These are phyloP conservation scores for Galeopsis tetrahit DNA, from an alignment of 257 asterid species.

Conservation along the genomic window DNA sequence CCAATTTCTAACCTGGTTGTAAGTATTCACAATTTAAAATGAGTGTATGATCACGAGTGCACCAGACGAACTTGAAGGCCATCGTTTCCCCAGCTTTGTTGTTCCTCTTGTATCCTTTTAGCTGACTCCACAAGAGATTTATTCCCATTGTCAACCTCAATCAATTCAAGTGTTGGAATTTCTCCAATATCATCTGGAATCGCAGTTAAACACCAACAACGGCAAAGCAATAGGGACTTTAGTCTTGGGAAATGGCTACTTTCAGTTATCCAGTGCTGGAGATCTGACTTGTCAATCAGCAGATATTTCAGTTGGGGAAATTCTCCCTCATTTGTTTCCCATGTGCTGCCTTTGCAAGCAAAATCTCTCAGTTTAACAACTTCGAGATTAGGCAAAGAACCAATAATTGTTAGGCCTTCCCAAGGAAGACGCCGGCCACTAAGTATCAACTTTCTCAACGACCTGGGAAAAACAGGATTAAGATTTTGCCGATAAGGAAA, in stretches of 20 bases:
- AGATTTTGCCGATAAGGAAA: not conserved
- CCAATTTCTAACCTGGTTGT: too few relatives aligned
- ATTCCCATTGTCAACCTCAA: not conserved
- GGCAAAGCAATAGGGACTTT: not conserved
- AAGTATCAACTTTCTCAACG: slow-evolving; percentile 12
- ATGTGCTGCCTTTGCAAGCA: not conserved
- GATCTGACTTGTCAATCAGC: slow-evolving; percentile 7
- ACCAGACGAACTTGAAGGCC: not conserved
- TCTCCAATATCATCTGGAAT: not conserved
- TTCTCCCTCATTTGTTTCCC: slow-evolving; percentile 31
- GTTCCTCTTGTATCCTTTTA: slow-evolving; percentile 1
- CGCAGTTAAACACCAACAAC: not conserved
- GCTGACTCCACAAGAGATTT: not conserved
- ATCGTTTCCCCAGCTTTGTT: not conserved
- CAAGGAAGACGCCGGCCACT: slow-evolving; percentile 10
- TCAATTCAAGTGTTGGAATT: not conserved
- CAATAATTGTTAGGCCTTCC: not conserved
- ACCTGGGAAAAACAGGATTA: not conserved
- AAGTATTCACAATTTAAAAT: too few relatives aligned
- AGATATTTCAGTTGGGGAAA: not conserved
- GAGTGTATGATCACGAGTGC: not conserved
- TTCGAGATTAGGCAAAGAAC: slow-evolving; percentile 33
- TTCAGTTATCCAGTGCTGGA: slow-evolving; percentile 5
- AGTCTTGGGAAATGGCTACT: slow-evolving; percentile 16
- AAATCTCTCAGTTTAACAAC: slow-evolving; percentile 19